Percentiles rank a stretch among this genome's conserved stretches.
Evolutionary conservation across 1,284 basidiomycete species (phyloP).

Genomic region (Ustanciosporium gigantosporum): DNA sequence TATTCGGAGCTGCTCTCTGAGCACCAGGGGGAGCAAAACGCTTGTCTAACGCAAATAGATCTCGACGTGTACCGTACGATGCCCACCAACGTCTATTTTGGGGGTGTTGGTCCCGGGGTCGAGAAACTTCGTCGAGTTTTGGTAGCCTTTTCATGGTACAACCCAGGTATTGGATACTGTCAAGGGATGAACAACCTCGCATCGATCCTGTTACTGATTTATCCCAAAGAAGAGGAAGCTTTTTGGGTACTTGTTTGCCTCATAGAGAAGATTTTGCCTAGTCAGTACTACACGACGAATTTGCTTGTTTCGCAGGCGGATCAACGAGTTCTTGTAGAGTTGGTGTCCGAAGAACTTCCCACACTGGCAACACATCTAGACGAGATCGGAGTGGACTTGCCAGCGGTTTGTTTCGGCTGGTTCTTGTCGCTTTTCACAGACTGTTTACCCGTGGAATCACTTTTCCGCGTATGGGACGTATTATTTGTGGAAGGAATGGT

Average conservation of each 20-base stretch:
- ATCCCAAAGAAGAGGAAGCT: slow-evolving; percentile 92
- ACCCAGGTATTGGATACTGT: slow-evolving; percentile 62
- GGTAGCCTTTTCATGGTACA: slow-evolving; percentile 81
- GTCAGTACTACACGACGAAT: slow-evolving; percentile 62
- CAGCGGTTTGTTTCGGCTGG: slow-evolving; percentile 96
- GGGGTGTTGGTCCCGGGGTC: slow-evolving; percentile 89
- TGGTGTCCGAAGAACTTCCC: slow-evolving; percentile 77
- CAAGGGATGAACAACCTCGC: slow-evolving; percentile 87
- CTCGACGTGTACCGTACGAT: slow-evolving; percentile 79
- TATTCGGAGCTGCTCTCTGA: slow-evolving; percentile 79
- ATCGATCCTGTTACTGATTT: slow-evolving; percentile 86
- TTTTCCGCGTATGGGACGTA: slow-evolving; percentile 71
- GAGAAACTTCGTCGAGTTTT: slow-evolving; percentile 86
- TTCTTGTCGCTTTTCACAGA: slow-evolving; percentile 95
- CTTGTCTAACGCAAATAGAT: slow-evolving; percentile 82
- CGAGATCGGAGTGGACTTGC: slow-evolving; percentile 82
- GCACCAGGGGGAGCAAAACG: slow-evolving; percentile 66
- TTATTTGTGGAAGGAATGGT: slow-evolving; percentile 91
- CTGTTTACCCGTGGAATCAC: slow-evolving; percentile 81
- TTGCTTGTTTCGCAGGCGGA: slow-evolving; percentile 82
- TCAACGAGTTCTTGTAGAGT: slow-evolving; percentile 84
- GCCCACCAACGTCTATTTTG: slow-evolving; percentile 95
- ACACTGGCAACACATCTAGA: slow-evolving; percentile 75
- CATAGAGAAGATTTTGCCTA: slow-evolving; percentile 64
- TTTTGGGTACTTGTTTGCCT: slow-evolving; percentile 93